Conservation (phyloP, 2,329 filamentous ascomycete genomes). For the Paracorniculantispora psalliotae region DNA sequence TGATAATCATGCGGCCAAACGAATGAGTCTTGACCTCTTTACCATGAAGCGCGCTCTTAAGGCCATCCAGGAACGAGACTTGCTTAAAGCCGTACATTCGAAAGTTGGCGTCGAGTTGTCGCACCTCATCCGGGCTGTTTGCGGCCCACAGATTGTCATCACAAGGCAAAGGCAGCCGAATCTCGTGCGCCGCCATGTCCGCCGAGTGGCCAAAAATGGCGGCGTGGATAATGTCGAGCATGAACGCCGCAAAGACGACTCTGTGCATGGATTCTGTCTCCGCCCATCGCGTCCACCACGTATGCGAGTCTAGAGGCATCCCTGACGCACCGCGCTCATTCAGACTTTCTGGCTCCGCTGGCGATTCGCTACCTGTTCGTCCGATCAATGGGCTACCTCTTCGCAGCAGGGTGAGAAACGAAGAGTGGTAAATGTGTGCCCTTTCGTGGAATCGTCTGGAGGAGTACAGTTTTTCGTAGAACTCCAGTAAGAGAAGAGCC, state of each 20-base stretch:
- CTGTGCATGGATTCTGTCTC: constrained; percentile 81
- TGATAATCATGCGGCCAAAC: constrained; percentile 84
- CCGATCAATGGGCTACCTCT: constrained; percentile 83
- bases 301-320: constrained; percentile 34
- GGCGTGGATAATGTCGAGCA: constrained; percentile 83
- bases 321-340: constrained; percentile 34
- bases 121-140: constrained; percentile 69
- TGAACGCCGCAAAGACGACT: constrained; percentile 83
- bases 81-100: constrained; percentile 74
- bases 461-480: constrained; percentile 90
- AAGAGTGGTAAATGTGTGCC: constrained; percentile 84
- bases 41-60: constrained; percentile 78
- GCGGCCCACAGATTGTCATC: constrained; percentile 85
- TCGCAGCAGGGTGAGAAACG: constrained; percentile 77
- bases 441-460: constrained; percentile 78
- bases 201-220: constrained; percentile 90
- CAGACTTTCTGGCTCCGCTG: constrained; percentile 47
- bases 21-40: constrained; percentile 79
- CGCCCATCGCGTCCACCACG: constrained; percentile 84
- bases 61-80: constrained; percentile 74
- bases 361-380: constrained; percentile 71
- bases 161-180: constrained; percentile 79
- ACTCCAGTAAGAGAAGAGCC: constrained; percentile 73
- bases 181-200: constrained; percentile 87
- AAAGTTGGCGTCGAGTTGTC: constrained; percentile 69